Percentiles rank a stretch among this genome's conserved stretches.
These are phyloP conservation scores for Rhodomyrtus psidioides DNA, from an alignment of 441 rosid genomes.

Conservation along the genomic window DNA sequence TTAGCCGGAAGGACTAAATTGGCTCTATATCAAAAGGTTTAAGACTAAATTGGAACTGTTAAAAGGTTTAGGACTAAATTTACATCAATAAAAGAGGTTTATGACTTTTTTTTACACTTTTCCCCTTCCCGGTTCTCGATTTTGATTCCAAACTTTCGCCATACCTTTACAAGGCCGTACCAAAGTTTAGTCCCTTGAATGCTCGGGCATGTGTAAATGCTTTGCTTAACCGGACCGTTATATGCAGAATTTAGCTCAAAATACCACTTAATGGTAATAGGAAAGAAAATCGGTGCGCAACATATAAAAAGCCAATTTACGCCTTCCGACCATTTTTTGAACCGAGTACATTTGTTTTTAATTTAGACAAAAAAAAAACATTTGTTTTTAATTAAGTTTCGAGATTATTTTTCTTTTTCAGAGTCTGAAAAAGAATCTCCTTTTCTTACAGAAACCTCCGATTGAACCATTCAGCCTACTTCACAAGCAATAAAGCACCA, in stretches of 20 bases:
- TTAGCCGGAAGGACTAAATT: too few species aligned
- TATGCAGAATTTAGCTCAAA: not conserved
- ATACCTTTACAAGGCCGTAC: not conserved
- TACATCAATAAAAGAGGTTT: too few species aligned
- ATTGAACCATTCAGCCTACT: not conserved
- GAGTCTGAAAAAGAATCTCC: too few species aligned
- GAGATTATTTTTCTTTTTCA: not conserved
- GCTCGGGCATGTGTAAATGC: not conserved
- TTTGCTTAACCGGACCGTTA: not conserved
- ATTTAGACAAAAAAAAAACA: too few species aligned
- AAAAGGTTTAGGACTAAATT: too few species aligned
- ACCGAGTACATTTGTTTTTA: not conserved
- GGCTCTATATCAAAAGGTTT: too few species aligned
- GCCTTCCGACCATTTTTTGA: not conserved
- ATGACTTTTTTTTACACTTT: too few species aligned
- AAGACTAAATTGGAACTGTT: too few species aligned
- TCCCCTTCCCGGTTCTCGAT: not conserved
- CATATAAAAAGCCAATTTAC: not conserved
- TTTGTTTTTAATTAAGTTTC: not conserved
- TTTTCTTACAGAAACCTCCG: not conserved
- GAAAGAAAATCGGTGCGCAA: not conserved
- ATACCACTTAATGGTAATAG: not conserved
- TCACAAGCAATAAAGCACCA: not conserved
- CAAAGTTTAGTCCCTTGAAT: too few species aligned
- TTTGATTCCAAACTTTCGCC: not conserved